Evolutionary conservation across 495 filamentous ascomycete genomes (phyloP).

Genomic region (Podospora fimiseda): DNA sequence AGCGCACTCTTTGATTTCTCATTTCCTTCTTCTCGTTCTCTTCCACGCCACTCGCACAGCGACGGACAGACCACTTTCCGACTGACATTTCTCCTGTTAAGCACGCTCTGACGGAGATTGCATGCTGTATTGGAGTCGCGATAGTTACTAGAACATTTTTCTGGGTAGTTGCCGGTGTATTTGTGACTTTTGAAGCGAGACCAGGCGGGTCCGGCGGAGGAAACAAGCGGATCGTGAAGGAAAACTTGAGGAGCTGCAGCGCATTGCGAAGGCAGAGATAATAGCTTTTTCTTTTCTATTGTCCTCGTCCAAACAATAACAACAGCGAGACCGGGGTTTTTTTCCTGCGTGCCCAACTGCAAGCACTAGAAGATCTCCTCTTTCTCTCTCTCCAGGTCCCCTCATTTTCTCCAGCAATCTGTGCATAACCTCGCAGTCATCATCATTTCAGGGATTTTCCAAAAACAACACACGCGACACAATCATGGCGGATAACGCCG

Average conservation of each 20-base stretch:
- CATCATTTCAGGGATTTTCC: neutral
- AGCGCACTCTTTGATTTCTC: no score
- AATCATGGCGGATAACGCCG: slow-evolving; percentile 68
- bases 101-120: no score
- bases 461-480: neutral
- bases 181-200: neutral
- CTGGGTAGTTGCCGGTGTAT: slow-evolving; percentile 1
- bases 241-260: neutral
- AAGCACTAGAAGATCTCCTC: slow-evolving; percentile 4
- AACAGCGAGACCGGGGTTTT: neutral
- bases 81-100: no score
- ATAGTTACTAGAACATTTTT: no score
- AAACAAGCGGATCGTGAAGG: neutral
- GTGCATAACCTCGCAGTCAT: neutral
- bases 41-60: no score
- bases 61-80: no score
- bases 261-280: slow-evolving; percentile 4
- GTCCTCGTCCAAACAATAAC: slow-evolving; percentile 14
- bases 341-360: slow-evolving; percentile 7
- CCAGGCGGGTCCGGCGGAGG: neutral
- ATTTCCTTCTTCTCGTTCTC: no score
- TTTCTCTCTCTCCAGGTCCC: neutral
- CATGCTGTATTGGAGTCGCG: no score
- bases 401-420: neutral
- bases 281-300: slow-evolving; percentile 15